A percentile compares a stretch with the other conserved stretches of the same genome.
phyloP scores from a whole-genome alignment of 768 basidiomycete genomes.

The Asterophora lycoperdoides region DNA sequence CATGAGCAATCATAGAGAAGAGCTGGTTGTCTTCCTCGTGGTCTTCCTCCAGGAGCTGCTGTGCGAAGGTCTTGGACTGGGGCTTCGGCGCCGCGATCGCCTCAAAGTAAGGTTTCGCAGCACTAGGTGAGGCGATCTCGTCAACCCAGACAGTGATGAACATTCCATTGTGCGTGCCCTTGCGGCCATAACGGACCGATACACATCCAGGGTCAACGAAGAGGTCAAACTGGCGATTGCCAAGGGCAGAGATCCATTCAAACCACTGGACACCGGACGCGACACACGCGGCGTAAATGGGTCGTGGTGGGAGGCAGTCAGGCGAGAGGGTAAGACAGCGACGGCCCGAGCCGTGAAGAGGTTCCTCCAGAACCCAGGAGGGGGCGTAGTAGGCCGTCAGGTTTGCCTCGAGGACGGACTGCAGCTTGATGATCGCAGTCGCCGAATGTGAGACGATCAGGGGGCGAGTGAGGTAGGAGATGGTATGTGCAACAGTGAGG shows the following conservation, averaged over 20 bases:
- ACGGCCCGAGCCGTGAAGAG: conserved; percentile 63
- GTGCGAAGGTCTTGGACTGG: conserved; percentile 59
- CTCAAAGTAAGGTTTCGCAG: conserved; percentile 18
- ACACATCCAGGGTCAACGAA: conserved; percentile 80
- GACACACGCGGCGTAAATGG: conserved; percentile 68
- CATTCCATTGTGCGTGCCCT: conserved; percentile 34
- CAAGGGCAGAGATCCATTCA: conserved; percentile 71
- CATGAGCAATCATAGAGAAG: conserved; percentile 70
- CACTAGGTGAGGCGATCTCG: conserved; percentile 32
- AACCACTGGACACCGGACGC: conserved; percentile 73
- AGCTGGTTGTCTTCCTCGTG: conserved; percentile 67
- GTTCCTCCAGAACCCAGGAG: conserved; percentile 62
- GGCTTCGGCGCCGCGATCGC: conserved; percentile 15
- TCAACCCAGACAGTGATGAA: conserved; percentile 69
- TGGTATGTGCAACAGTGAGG: conserved; percentile 67
- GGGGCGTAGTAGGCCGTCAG: conserved; percentile 64
- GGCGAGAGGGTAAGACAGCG: conserved; percentile 76
- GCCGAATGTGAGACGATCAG: conserved; percentile 55
- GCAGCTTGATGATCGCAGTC: conserved; percentile 62
- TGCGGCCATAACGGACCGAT: conserved; percentile 54
- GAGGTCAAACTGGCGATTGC: conserved; percentile 69
- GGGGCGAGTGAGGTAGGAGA: conserved; percentile 68
- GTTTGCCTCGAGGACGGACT: conserved; percentile 68
- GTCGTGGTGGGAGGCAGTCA: conserved; percentile 60
- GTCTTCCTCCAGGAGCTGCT: conserved; percentile 71